Percentiles rank a stretch among this genome's conserved stretches.
phyloP scores from a whole-genome alignment of 768 basidiomycete genomes.

The Pleurotus tuoliensis region DNA sequence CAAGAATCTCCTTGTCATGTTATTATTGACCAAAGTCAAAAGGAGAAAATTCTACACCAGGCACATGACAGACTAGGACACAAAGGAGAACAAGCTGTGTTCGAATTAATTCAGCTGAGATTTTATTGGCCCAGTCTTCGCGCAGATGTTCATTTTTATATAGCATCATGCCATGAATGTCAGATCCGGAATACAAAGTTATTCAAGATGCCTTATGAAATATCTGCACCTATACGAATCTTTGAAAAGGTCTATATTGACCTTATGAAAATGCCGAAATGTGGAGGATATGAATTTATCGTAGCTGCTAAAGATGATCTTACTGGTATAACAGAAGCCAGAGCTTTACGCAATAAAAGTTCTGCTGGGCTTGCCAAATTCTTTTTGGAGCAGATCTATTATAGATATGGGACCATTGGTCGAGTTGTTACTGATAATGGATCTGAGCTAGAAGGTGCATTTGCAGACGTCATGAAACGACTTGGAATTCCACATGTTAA shows the following conservation, averaged over 20 bases:
- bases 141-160: conserved; percentile 17
- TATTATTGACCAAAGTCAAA: no score
- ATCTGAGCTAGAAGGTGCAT: conserved; percentile 14
- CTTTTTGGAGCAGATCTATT: conserved; percentile 28
- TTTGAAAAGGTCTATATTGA: no score
- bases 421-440: conserved; percentile 28
- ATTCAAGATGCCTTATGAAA: conserved; percentile 14
- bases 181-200: conserved; percentile 14
- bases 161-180: conserved; percentile 22
- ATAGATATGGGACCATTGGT: conserved; percentile 24
- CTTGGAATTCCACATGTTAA: conserved; percentile 19
- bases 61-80: no score
- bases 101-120: no score
- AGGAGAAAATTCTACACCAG: no score
- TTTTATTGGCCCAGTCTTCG: conserved; percentile 18
- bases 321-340: conserved; percentile 21
- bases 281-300: no score
- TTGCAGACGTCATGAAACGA: conserved; percentile 7
- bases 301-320: conserved; percentile 26
- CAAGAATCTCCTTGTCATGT: no score
- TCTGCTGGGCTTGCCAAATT: conserved; percentile 20
- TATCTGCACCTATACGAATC: no score
- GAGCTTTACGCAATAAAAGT: conserved; percentile 14
- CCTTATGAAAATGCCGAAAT: no score
- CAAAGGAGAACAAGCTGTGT: no score